Percentiles rank a stretch among this genome's conserved stretches.
Evolutionary conservation across 2,329 filamentous ascomycete genomes (phyloP).

Genomic region (Aotearoamyces nothofagi): DNA sequence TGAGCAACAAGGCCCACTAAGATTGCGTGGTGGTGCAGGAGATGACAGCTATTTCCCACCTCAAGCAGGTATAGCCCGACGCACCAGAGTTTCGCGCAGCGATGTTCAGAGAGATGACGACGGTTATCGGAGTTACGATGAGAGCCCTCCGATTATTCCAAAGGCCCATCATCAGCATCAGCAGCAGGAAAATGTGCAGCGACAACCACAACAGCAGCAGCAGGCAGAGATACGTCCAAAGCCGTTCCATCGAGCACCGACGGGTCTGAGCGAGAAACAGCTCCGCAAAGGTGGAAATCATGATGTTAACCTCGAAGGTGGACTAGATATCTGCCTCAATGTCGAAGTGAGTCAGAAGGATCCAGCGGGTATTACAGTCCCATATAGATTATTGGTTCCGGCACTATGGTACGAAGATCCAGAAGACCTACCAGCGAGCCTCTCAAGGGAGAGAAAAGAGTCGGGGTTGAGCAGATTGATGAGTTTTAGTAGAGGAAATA

Average conservation of each 20-base stretch:
- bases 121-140: too few species aligned
- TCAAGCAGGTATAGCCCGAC: not conserved
- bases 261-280: constrained; percentile 49
- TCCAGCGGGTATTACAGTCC: constrained; percentile 73
- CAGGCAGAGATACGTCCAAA: constrained; percentile 5
- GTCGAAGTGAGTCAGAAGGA: constrained; percentile 78
- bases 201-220: not conserved
- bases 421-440: not conserved
- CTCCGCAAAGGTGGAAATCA: constrained; percentile 35
- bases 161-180: constrained; percentile 4
- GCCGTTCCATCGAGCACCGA: constrained; percentile 53
- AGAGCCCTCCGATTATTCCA: not conserved
- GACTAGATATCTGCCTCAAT: constrained; percentile 76
- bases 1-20: constrained; percentile 15
- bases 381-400: constrained; percentile 78
- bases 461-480: not conserved
- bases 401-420: constrained; percentile 41
- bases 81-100: not conserved
- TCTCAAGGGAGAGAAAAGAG: not conserved
- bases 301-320: constrained; percentile 64
- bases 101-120: not conserved
- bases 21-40: constrained; percentile 28
- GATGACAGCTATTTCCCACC: constrained; percentile 23
- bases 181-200: constrained; percentile 9
- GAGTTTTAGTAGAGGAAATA: not conserved